Conservation (phyloP, 352 stramenopile genomes). For the Globisporangium splendens region DNA sequence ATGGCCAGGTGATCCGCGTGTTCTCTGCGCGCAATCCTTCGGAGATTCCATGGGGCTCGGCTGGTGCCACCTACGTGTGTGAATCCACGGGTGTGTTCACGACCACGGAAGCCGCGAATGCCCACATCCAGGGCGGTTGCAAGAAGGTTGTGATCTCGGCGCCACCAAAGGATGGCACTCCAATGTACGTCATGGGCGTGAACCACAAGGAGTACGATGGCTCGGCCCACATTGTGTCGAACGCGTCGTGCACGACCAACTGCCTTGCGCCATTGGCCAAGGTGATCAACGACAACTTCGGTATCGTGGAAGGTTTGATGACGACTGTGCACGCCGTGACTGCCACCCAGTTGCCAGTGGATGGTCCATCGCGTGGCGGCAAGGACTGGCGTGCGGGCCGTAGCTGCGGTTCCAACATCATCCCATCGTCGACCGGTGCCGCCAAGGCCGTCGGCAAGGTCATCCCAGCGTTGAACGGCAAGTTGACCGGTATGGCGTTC, state of each 20-base stretch:
- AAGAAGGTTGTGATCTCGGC: constrained; percentile 98
- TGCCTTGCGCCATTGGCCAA: constrained; percentile 49
- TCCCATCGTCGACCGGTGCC: constrained; percentile 96
- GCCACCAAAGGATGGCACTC: constrained; percentile 89
- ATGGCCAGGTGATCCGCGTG: constrained; percentile 42
- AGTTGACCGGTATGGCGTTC: constrained; percentile 92
- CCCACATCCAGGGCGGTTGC: constrained; percentile 89
- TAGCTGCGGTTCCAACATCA: constrained; percentile 98
- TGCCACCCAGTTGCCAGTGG: constrained; percentile 96
- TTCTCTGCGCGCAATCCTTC: constrained; percentile 46
- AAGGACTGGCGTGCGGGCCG: constrained; percentile 98
- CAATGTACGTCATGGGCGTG: constrained; percentile 97
- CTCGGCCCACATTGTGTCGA: constrained; percentile 75
- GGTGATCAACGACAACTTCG: constrained; percentile 62
- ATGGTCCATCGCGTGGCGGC: constrained; percentile 91
- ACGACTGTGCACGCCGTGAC: constrained; percentile 92
- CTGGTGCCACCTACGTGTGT: constrained; percentile 92
- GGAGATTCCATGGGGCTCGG: constrained; percentile 69
- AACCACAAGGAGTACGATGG: constrained; percentile 91
- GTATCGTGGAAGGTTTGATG: constrained; percentile 50
- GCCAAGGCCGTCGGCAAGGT: constrained; percentile 99
- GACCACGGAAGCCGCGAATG: constrained; percentile 75
- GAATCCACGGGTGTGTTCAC: constrained; percentile 96
- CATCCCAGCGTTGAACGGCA: constrained; percentile 92
- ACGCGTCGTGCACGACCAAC: constrained; percentile 83